These are phyloP conservation scores for Bipolaris cookei DNA, from an alignment of 2,329 filamentous ascomycete genomes.

Conservation along the genomic window DNA sequence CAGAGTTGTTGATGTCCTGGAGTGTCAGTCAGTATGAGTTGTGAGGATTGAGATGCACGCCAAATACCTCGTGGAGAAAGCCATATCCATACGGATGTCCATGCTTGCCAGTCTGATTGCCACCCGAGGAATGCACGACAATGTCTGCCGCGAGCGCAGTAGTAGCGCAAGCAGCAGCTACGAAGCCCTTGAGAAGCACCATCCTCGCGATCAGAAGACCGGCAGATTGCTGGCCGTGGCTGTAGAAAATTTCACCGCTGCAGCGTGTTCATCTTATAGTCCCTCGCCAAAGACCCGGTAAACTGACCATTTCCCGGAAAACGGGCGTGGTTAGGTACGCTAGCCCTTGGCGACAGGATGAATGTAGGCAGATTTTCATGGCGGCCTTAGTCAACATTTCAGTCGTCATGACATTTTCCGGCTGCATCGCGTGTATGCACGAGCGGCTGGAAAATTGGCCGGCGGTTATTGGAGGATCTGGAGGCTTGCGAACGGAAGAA, in stretches of 20 bases:
- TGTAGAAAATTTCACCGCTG: neutral
- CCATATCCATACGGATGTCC: constrained; percentile 40
- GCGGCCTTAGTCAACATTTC: neutral
- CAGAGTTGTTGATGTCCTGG: constrained; percentile 66
- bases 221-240: constrained; percentile 9
- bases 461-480: constrained; percentile 34
- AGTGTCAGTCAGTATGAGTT: neutral
- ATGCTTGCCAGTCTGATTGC: constrained; percentile 39
- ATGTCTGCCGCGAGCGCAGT: constrained; percentile 35
- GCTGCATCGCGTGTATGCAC: constrained; percentile 3
- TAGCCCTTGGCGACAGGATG: constrained; percentile 15
- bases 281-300: neutral
- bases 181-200: constrained; percentile 28
- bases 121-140: constrained; percentile 34
- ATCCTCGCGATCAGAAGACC: constrained; percentile 26
- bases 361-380: constrained; percentile 14
- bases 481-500: constrained; percentile 29
- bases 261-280: constrained; percentile 11
- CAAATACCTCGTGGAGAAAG: constrained; percentile 39
- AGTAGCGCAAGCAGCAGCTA: constrained; percentile 31
- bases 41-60: too few species aligned
- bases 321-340: constrained; percentile 10
- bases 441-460: constrained; percentile 7
- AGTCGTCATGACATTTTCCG: constrained; percentile 15
- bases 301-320: neutral